These are phyloP conservation scores for Coemansia sp. DNA, from an alignment of 192 early-diverging fungal species.

Conservation along the genomic window DNA sequence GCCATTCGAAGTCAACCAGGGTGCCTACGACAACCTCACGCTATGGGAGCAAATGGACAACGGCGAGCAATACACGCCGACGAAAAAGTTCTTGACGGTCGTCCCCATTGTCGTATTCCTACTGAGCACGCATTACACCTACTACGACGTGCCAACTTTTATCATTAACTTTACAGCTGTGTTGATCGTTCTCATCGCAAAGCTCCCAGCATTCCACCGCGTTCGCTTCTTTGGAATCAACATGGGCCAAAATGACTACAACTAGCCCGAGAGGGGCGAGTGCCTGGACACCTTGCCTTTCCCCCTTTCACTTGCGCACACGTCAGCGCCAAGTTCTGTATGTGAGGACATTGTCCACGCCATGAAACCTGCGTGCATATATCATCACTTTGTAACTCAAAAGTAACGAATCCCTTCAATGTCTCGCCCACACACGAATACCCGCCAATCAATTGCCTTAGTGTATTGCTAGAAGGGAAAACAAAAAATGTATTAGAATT, in stretches of 20 bases:
- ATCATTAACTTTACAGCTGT: constrained; percentile 86
- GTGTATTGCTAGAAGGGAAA: background rate
- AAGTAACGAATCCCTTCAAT: background rate
- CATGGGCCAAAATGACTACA: constrained; percentile 55
- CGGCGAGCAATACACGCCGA: constrained; percentile 96
- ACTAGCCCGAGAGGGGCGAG: constrained; percentile 5
- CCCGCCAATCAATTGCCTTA: background rate
- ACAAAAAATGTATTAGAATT: background rate
- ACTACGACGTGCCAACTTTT: constrained; percentile 91
- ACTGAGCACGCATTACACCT: constrained; percentile 92
- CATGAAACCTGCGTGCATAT: background rate
- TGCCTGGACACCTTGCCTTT: background rate
- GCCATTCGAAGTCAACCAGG: constrained; percentile 92
- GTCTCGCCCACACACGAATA: background rate
- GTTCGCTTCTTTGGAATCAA: constrained; percentile 97
- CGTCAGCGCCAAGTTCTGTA: background rate
- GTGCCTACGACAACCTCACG: constrained; percentile 89
- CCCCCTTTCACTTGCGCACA: background rate
- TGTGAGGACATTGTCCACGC: background rate
- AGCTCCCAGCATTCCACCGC: constrained; percentile 85
- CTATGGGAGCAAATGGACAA: constrained; percentile 99
- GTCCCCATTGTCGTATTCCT: constrained; percentile 94
- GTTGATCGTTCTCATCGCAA: constrained; percentile 84
- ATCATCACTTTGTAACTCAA: background rate
- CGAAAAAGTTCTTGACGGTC: constrained; percentile 96